phyloP scores from a whole-genome alignment of 805 yeast genomes.

The Sugiyamaella chiloensis region DNA sequence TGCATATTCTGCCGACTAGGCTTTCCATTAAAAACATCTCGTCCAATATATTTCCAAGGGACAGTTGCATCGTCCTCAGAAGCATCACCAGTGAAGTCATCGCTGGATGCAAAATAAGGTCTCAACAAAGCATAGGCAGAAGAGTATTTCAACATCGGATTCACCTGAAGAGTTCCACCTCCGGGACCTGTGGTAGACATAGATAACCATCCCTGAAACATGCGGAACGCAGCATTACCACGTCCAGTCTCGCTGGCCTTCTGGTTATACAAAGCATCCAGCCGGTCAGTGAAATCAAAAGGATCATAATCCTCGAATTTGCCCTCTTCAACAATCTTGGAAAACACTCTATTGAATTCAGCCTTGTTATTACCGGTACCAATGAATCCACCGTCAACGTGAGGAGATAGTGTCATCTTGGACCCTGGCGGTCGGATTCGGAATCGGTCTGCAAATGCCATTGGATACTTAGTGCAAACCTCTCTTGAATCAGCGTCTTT shows the following conservation, averaged over 20 bases:
- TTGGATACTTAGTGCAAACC: conserved; percentile 26
- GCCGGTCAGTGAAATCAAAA: conserved; percentile 36
- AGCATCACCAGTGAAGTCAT: conserved; percentile 21
- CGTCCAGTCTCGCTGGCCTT: conserved; percentile 34
- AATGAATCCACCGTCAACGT: conserved; percentile 41
- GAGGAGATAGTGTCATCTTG: conserved; percentile 36
- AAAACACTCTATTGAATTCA: conserved; percentile 36
- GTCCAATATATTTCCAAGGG: conserved; percentile 32
- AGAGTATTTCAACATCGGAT: conserved; percentile 37
- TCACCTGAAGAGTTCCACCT: conserved; percentile 41
- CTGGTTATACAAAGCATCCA: conserved; percentile 33
- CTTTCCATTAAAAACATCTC: conserved; percentile 36
- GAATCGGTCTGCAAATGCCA: conserved; percentile 43
- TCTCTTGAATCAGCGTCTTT: conserved; percentile 26
- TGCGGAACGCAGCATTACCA: conserved; percentile 38
- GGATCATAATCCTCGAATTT: conserved; percentile 45
- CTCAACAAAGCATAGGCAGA: conserved; percentile 41
- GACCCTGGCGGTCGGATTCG: conserved; percentile 42
- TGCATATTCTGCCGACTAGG: conserved; percentile 34
- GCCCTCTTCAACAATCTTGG: conserved; percentile 37
- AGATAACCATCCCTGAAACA: conserved; percentile 47
- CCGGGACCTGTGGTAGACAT: conserved; percentile 37
- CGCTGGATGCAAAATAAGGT: conserved; percentile 38
- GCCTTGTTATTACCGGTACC: conserved; percentile 44
- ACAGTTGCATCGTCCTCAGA: conserved; percentile 6